Conservation (phyloP, 352 stramenopile genomes). For the Phytopythium ostracodes region DNA sequence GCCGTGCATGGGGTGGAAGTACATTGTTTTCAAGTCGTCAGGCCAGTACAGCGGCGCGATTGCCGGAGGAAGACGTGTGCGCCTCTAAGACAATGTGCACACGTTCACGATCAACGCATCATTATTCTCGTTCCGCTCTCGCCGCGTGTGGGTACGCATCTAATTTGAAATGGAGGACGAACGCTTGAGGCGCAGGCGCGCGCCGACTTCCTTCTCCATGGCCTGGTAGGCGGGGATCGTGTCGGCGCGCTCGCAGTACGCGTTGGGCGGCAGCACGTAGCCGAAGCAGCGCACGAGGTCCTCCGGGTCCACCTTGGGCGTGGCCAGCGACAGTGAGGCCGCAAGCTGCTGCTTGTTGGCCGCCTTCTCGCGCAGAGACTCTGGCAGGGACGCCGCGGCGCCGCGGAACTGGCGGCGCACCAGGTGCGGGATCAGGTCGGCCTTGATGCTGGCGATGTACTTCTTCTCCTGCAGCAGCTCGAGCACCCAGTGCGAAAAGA, state of each 20-base stretch:
- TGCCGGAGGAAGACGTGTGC: not conserved
- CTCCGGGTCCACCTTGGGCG: slow-evolving; percentile 44
- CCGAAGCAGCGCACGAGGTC: slow-evolving; percentile 75
- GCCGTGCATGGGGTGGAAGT: not conserved
- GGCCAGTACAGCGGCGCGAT: no score
- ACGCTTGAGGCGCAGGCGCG: slow-evolving; percentile 56
- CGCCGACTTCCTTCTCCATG: slow-evolving; percentile 73
- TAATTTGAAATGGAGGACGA: slow-evolving; percentile 51
- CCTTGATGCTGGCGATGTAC: slow-evolving; percentile 83
- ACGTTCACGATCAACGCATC: not conserved
- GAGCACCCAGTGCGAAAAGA: slow-evolving; percentile 83
- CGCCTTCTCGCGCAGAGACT: slow-evolving; percentile 53
- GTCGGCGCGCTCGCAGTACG: slow-evolving; percentile 77
- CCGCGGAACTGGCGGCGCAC: slow-evolving; percentile 78
- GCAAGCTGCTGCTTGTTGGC: slow-evolving; percentile 54
- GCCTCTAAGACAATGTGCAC: not conserved
- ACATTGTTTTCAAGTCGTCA: not conserved
- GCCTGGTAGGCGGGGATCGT: slow-evolving; percentile 67
- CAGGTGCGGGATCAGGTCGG: slow-evolving; percentile 72
- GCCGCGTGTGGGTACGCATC: not conserved
- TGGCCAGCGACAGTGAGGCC: slow-evolving; percentile 53
- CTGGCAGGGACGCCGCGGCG: slow-evolving; percentile 34
- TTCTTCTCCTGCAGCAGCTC: slow-evolving; percentile 78
- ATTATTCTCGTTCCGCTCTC: not conserved
- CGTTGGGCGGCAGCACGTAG: slow-evolving; percentile 66